These are phyloP conservation scores for Diplosphaera chodatii DNA, from an alignment of 139 green algal species.

Conservation along the genomic window DNA sequence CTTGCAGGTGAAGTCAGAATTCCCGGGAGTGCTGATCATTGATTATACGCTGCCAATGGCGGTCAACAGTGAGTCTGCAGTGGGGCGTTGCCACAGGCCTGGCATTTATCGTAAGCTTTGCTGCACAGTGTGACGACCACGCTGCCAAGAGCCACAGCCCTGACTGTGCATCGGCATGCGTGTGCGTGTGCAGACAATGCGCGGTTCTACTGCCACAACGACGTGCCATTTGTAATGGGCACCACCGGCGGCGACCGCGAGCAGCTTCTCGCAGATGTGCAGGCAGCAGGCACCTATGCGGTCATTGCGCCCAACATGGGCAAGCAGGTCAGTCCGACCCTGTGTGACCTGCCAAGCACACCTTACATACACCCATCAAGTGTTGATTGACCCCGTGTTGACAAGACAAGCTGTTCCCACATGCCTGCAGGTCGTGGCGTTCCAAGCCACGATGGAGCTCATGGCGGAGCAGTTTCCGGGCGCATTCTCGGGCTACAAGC, in stretches of 20 bases:
- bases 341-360: no score
- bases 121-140: no score
- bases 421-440: constrained; percentile 69
- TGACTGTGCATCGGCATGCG: no score
- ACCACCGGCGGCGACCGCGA: constrained; percentile 93
- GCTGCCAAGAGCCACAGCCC: no score
- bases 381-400: no score
- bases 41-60: constrained; percentile 91
- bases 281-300: constrained; percentile 60
- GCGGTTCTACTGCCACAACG: constrained; percentile 73
- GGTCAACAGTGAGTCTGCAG: constrained; percentile 71
- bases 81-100: no score
- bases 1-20: constrained; percentile 37
- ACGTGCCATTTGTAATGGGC: constrained; percentile 96
- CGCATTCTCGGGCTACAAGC: constrained; percentile 87
- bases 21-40: constrained; percentile 83
- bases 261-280: constrained; percentile 57
- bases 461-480: constrained; percentile 89
- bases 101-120: no score
- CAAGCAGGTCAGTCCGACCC: constrained; percentile 82
- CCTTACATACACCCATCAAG: no score
- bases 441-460: constrained; percentile 90
- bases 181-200: constrained; percentile 81
- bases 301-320: constrained; percentile 99
- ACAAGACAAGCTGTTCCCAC: no score